These are phyloP conservation scores for Rhizophora mangle DNA, from an alignment of 345 rosid genomes.

Conservation along the genomic window DNA sequence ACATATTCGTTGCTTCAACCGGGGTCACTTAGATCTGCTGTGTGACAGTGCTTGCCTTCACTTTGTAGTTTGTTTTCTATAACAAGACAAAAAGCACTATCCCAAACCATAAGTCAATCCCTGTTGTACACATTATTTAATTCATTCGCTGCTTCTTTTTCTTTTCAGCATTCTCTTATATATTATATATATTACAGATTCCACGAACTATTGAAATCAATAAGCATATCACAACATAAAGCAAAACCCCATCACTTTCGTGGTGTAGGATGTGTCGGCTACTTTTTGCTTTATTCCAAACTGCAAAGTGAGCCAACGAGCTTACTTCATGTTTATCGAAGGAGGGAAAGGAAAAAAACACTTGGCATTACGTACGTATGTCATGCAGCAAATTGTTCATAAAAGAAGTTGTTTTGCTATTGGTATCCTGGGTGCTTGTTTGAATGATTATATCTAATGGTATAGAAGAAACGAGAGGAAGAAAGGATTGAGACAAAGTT, in stretches of 20 bases:
- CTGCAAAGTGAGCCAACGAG: constrained; percentile 8
- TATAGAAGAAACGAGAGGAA: no score
- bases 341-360: no score
- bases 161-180: constrained; percentile 13
- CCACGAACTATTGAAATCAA: background rate
- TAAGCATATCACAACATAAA: constrained; percentile 6
- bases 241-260: constrained; percentile 29
- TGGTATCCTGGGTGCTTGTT: no score
- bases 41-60: constrained; percentile 37
- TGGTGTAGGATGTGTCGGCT: constrained; percentile 36
- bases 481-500: no score
- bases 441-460: no score
- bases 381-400: no score
- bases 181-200: no score
- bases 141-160: background rate
- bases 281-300: constrained; percentile 51
- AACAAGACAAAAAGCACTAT: constrained; percentile 48
- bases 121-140: background rate
- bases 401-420: no score
- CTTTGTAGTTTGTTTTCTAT: constrained; percentile 40
- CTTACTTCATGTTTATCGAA: background rate
- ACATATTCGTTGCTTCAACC: constrained; percentile 70
- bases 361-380: no score
- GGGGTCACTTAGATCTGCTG: constrained; percentile 25
- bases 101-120: constrained; percentile 19